phyloP scores from a whole-genome alignment of 345 rosid genomes.

The Pugionium dolabratum region DNA sequence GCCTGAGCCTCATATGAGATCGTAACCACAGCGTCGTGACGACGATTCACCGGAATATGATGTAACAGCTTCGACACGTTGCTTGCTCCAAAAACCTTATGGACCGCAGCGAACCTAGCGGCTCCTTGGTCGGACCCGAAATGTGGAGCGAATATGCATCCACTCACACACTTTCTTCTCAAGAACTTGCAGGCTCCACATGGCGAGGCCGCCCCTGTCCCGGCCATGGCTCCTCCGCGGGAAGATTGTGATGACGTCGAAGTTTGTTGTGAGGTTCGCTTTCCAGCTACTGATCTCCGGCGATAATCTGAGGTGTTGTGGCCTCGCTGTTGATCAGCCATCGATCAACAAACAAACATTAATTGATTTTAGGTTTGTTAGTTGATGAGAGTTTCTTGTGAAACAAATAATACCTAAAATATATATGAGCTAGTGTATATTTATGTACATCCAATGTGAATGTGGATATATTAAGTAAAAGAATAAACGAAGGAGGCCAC shows the following conservation, averaged over 20 bases:
- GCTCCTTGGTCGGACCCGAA: constrained; percentile 92
- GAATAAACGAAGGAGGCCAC: constrained; percentile 46
- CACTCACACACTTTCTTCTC: constrained; percentile 82
- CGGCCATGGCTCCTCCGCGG: constrained; percentile 33
- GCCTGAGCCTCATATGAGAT: constrained; percentile 94
- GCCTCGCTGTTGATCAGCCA: constrained; percentile 52
- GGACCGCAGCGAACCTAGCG: constrained; percentile 89
- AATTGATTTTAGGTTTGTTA: constrained; percentile 9
- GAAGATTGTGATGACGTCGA: constrained; percentile 26
- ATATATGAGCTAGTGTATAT: constrained; percentile 1
- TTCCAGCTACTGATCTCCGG: constrained; percentile 44
- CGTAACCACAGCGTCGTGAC: constrained; percentile 88
- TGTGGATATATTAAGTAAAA: constrained; percentile 48
- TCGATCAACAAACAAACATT: constrained; percentile 28
- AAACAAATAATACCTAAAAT: constrained; percentile 17
- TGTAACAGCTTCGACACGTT: constrained; percentile 81
- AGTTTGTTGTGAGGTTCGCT: background rate
- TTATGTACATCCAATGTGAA: constrained; percentile 28
- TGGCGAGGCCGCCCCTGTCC: constrained; percentile 51
- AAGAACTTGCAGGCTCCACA: constrained; percentile 98
- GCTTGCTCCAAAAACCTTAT: constrained; percentile 94
- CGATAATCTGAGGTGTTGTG: constrained; percentile 48
- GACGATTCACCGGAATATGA: constrained; percentile 74
- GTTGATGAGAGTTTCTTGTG: constrained; percentile 30
- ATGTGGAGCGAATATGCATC: constrained; percentile 93